These are phyloP conservation scores for Tillandsia leiboldiana DNA, from an alignment of 176 grass and related monocot species.

Conservation along the genomic window DNA sequence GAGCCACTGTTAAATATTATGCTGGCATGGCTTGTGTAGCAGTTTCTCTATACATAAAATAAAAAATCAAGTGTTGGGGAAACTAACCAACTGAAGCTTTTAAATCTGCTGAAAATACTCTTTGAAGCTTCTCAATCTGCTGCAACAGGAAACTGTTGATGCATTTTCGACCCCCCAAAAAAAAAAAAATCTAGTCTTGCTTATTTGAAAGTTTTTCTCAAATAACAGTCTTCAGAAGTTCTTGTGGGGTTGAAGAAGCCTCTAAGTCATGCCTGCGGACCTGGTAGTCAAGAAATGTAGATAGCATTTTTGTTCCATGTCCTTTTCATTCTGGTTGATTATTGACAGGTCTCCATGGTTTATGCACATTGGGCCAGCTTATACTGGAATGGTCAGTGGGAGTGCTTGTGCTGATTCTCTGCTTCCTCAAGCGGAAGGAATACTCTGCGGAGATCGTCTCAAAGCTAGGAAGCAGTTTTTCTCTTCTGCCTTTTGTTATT, in stretches of 20 bases:
- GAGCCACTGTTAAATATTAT: too few species aligned
- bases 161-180: too few species aligned
- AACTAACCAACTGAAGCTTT: too few species aligned
- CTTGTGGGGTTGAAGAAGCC: background rate
- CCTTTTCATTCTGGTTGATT: conserved; percentile 53
- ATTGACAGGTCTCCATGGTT: conserved; percentile 63
- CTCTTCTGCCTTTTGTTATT: conserved; percentile 72
- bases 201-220: too few species aligned
- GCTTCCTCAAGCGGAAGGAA: conserved; percentile 60
- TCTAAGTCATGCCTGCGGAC: conserved; percentile 6
- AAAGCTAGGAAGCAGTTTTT: conserved; percentile 98
- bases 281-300: conserved; percentile 22
- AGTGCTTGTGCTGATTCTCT: conserved; percentile 69
- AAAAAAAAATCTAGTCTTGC: too few species aligned
- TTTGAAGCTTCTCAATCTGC: too few species aligned
- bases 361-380: conserved; percentile 86
- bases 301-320: conserved; percentile 29
- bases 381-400: conserved; percentile 77
- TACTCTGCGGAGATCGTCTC: conserved; percentile 67
- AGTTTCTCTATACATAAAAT: too few species aligned
- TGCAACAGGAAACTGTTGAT: too few species aligned
- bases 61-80: too few species aligned
- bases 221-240: too few species aligned
- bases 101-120: too few species aligned
- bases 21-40: too few species aligned